Evolutionary conservation across 2,329 filamentous ascomycete species (phyloP).

Genomic region (Ophiostoma ips): DNA sequence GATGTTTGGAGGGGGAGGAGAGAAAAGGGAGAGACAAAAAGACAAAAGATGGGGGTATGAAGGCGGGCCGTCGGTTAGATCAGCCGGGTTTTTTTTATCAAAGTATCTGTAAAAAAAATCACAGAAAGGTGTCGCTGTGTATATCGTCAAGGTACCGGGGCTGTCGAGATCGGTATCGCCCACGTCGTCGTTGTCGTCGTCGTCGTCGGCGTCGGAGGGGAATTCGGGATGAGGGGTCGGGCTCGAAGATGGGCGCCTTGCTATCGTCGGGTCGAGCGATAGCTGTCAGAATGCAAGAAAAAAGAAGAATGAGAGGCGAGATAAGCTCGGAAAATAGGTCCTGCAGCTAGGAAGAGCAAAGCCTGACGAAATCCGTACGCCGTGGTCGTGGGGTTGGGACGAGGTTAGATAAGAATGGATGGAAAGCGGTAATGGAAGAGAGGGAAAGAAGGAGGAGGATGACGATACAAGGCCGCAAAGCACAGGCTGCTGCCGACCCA

Average conservation of each 20-base stretch:
- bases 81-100: no score
- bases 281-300: background rate
- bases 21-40: background rate
- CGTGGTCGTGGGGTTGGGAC: no score
- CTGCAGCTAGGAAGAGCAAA: background rate
- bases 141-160: background rate
- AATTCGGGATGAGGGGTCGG: background rate
- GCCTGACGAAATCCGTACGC: no score
- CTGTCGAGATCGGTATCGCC: background rate
- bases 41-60: background rate
- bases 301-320: no score
- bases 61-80: background rate
- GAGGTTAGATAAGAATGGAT: no score
- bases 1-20: background rate
- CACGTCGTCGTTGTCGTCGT: background rate
- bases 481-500: background rate
- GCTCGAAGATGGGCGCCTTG: background rate
- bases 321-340: background rate
- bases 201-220: background rate
- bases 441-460: background rate
- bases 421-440: background rate
- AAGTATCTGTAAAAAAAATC: no score
- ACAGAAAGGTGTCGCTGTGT: background rate
- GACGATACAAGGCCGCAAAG: conserved; percentile 1
- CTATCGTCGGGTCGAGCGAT: background rate